Evolutionary conservation across 2,329 filamentous ascomycete species (phyloP).

Genomic region (Teratosphaeria pseudoeucalypti): DNA sequence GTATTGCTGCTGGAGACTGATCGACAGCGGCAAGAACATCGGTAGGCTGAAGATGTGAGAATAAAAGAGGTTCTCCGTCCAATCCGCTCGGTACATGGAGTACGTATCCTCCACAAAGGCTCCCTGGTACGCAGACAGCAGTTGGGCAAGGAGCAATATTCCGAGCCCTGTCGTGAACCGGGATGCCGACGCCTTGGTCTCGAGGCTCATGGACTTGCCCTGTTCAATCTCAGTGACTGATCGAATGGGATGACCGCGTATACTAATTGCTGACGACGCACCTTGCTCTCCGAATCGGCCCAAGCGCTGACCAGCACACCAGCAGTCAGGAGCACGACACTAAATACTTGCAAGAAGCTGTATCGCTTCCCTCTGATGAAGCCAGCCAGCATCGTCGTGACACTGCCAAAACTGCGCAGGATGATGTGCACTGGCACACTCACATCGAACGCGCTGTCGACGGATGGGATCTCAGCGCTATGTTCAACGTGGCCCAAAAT

Average conservation of each 20-base stretch:
- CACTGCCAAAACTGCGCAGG: slow-evolving; percentile 84
- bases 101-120: slow-evolving; percentile 91
- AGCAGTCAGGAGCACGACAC: slow-evolving; percentile 71
- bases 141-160: slow-evolving; percentile 77
- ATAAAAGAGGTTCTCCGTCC: slow-evolving; percentile 95
- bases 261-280: slow-evolving; percentile 22
- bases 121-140: slow-evolving; percentile 88
- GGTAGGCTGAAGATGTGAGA: slow-evolving; percentile 67
- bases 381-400: slow-evolving; percentile 89
- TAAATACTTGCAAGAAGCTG: slow-evolving; percentile 65
- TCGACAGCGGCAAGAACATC: slow-evolving; percentile 63
- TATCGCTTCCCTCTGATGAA: slow-evolving; percentile 79
- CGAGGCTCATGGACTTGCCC: slow-evolving; percentile 34
- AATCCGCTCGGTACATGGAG: slow-evolving; percentile 72
- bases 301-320: slow-evolving; percentile 83
- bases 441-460: slow-evolving; percentile 69
- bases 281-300: slow-evolving; percentile 80
- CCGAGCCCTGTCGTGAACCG: slow-evolving; percentile 60
- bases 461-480: background rate
- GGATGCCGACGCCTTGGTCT: slow-evolving; percentile 29
- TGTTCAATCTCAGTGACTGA: slow-evolving; percentile 10
- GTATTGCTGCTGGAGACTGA: slow-evolving; percentile 55
- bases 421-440: slow-evolving; percentile 97
- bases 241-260: background rate
- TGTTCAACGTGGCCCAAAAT: background rate